Base-by-base conservation (phyloP, 2,329 filamentous ascomycete genomes). In the Sarocladium brachiariae region DNA sequence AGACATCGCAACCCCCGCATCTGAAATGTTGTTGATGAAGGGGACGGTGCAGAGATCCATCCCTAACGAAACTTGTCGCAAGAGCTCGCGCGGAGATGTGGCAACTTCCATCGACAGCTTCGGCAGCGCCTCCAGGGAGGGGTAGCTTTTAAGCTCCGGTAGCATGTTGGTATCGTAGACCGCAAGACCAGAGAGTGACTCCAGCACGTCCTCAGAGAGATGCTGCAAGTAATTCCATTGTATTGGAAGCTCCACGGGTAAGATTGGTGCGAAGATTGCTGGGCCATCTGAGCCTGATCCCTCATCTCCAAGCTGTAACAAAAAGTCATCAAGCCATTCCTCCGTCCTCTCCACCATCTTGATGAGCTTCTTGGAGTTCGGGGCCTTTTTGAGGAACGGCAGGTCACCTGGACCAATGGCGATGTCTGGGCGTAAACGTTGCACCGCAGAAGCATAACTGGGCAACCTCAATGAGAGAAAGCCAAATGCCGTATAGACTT, bases 331-430 rank as follows among this genome's bases (percentile, higher is more conserved):
- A 16, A 92, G 73, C 89, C 90, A 97, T 33, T 80, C 77, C 63
- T 93, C 86, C 1, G 89, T 96, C 51, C 92, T 78, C 61, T 93
- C 89, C 21, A 83, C 84, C 83, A 96, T 96, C 61, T 88, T 90
- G 31, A 82, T 75, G 43, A 86, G 80, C 41, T 91, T 79, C 68
- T 95, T 96, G 9, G 76, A 70, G 2, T 84, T 80, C 0, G 86
- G 78, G 3, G 66, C 72, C 56, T 50, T 72, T 70, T 68, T 70
- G 10, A 61, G 62, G 50, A 72, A 58, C 58, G 69, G 57, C 9
- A 91, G 77, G 65, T 99, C 93, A 4, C 86, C 87, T 49, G 95
- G 68, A 0, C 83, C 83, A 21, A 97, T 76, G 31, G 85, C 80
- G 50, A 97, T 84, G 62, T 99, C 92, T 1, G 92, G 89, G 49